Percentiles rank a stretch among this genome's conserved stretches.
phyloP scores from a whole-genome alignment of 2,329 filamentous ascomycete genomes.

The Stemphylium lycopersici region DNA sequence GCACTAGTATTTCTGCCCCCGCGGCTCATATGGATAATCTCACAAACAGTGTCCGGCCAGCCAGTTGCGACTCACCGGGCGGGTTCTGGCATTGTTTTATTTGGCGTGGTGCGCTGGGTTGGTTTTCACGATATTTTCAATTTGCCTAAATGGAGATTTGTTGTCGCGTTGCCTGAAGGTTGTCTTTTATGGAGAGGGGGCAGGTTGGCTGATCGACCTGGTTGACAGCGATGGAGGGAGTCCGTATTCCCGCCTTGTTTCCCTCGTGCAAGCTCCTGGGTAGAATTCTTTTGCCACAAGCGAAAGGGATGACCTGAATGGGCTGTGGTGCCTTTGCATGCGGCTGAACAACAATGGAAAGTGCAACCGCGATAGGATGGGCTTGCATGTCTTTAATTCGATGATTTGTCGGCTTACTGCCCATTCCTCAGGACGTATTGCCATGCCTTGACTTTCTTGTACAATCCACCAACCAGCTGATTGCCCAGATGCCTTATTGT shows the following conservation, averaged over 20 bases:
- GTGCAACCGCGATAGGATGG: not conserved
- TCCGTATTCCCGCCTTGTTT: too few species aligned
- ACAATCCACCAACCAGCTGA: not conserved
- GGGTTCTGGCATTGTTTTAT: not conserved
- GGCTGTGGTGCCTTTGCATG: not conserved
- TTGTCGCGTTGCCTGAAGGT: too few species aligned
- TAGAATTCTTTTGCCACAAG: not conserved
- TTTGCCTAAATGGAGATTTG: too few species aligned
- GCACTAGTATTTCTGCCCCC: conserved; percentile 14
- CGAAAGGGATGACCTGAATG: not conserved
- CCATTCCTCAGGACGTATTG: not conserved
- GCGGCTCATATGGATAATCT: conserved; percentile 45
- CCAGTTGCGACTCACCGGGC: not conserved
- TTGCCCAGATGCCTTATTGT: not conserved
- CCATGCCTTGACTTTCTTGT: not conserved
- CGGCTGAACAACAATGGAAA: not conserved
- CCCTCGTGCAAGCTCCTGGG: too few species aligned
- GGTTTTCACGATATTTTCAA: too few species aligned
- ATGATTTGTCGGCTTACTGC: not conserved
- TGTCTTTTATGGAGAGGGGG: too few species aligned
- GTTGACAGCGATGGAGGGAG: too few species aligned
- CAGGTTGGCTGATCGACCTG: too few species aligned
- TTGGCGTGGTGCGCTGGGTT: not conserved
- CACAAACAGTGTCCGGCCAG: not conserved
- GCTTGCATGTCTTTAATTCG: not conserved